Percentiles rank a stretch among this genome's conserved stretches.
These are phyloP conservation scores for Raphanus hybrid DNA, from an alignment of 441 rosid species.

Conservation along the genomic window DNA sequence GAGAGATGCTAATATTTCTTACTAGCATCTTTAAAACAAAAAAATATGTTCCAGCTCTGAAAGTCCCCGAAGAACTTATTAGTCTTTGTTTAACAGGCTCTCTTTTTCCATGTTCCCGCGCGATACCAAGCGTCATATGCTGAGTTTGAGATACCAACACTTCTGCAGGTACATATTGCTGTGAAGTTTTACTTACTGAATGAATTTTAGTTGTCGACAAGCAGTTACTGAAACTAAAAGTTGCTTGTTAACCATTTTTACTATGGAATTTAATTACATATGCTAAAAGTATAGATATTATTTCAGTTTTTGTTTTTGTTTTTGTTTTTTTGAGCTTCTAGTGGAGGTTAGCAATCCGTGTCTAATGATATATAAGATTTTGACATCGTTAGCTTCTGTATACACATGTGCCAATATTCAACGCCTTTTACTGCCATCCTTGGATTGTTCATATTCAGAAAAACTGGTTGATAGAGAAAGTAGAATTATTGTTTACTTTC, in stretches of 20 bases:
- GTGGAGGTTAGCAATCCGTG: too few relatives aligned
- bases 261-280: slow-evolving; percentile 1
- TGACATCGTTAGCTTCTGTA: too few relatives aligned
- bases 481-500: neutral
- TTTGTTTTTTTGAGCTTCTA: neutral
- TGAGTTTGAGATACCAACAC: slow-evolving; percentile 91
- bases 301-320: too few relatives aligned
- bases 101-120: slow-evolving; percentile 89
- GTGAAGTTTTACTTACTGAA: slow-evolving; percentile 2
- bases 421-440: neutral
- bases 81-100: slow-evolving; percentile 55
- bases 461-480: neutral
- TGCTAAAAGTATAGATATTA: too few relatives aligned
- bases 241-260: slow-evolving; percentile 13
- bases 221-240: slow-evolving; percentile 3
- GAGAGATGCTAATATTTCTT: too few relatives aligned
- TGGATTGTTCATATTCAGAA: neutral
- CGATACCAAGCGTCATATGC: slow-evolving; percentile 83
- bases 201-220: slow-evolving; percentile 1
- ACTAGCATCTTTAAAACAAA: too few relatives aligned
- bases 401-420: neutral
- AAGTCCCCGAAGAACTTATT: too few relatives aligned
- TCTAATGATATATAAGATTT: too few relatives aligned
- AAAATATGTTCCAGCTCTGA: too few relatives aligned
- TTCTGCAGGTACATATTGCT: slow-evolving; percentile 72